These are phyloP conservation scores for Metarhizium robertsii DNA, from an alignment of 2,329 filamentous ascomycete species.

Conservation along the genomic window DNA sequence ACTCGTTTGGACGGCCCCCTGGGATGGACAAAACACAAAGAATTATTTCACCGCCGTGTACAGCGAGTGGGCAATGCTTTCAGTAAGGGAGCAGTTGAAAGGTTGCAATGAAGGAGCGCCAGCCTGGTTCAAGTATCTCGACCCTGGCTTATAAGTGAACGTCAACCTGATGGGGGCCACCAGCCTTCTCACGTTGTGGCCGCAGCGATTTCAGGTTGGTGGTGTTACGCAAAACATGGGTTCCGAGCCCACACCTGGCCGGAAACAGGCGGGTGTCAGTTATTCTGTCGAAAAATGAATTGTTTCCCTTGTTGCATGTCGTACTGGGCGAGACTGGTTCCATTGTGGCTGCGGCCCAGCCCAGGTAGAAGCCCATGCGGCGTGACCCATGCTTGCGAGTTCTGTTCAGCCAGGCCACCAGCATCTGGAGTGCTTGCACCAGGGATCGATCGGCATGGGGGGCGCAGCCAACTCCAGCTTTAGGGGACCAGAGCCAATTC, in stretches of 20 bases:
- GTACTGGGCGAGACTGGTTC: not conserved
- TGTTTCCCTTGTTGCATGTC: not conserved
- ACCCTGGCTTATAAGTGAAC: not conserved
- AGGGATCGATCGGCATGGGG: not conserved
- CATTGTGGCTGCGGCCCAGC: not conserved
- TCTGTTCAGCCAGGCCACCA: not conserved
- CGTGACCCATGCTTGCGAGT: not conserved
- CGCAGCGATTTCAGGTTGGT: not conserved
- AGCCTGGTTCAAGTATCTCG: not conserved
- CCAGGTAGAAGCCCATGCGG: not conserved
- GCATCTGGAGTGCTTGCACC: not conserved
- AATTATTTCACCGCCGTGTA: not conserved
- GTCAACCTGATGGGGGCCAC: conserved; percentile 1
- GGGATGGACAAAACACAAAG: not conserved
- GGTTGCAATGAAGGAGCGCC: not conserved
- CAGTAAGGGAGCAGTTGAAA: not conserved
- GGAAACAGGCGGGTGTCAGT: conserved; percentile 1
- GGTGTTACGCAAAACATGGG: not conserved
- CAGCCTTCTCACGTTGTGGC: not conserved
- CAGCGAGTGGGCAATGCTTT: not conserved
- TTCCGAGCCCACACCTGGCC: not conserved
- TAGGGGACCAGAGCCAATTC: not conserved
- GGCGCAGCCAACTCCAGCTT: not conserved
- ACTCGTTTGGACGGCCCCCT: not conserved
- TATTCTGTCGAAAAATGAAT: not conserved